These are phyloP conservation scores for Hygrophila difformis DNA, from an alignment of 257 asterid species.

Conservation along the genomic window DNA sequence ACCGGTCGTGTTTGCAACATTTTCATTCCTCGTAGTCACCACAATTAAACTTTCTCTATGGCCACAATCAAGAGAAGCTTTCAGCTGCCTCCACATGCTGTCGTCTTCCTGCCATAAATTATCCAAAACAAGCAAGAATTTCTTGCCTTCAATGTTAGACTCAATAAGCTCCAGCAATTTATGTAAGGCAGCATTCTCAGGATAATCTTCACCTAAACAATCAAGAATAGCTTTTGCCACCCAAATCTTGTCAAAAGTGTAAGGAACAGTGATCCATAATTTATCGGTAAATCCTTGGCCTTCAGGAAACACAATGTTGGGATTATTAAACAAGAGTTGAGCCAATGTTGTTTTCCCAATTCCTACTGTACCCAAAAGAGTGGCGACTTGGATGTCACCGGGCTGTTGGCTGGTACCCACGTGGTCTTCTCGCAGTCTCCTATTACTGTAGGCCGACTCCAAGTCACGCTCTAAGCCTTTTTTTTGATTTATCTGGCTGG, in stretches of 20 bases:
- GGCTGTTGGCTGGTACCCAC: no score
- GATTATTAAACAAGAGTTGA: conserved; percentile 1
- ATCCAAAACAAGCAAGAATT: conserved; percentile 6
- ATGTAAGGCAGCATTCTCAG: neutral
- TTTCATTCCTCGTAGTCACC: neutral
- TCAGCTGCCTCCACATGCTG: neutral
- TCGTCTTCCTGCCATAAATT: neutral
- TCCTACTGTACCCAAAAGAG: conserved; percentile 7
- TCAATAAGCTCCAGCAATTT: neutral
- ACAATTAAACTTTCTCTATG: conserved; percentile 1
- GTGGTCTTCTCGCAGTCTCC: no score
- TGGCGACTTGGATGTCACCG: neutral
- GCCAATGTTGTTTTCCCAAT: conserved; percentile 7
- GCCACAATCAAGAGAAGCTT: neutral
- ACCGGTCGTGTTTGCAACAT: neutral
- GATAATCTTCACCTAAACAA: neutral
- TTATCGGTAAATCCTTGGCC: no score
- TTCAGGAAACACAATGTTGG: neutral
- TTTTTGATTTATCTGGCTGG: neutral
- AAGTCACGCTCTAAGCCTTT: neutral
- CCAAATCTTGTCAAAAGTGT: neutral
- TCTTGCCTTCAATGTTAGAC: neutral
- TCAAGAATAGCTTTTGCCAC: neutral
- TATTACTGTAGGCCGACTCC: no score
- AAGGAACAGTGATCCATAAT: conserved; percentile 1